Evolutionary conservation across 441 rosid genomes (phyloP), one percentile per base, ranked within the genome.

Genomic region (Populus hybrid): DNA sequence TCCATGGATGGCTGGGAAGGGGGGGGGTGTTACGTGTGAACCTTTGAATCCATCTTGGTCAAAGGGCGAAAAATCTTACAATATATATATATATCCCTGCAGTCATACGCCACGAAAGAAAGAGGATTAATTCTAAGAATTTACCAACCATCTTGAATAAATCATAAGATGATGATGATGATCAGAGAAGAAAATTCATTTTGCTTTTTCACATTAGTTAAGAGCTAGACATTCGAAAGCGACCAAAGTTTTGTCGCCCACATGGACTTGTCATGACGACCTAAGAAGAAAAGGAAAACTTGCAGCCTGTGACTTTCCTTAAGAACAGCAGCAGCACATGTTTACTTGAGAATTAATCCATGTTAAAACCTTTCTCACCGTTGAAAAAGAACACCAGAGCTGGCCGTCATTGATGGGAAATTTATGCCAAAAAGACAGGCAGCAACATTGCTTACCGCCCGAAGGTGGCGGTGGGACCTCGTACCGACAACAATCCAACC

Each of bases 131-230:
- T 38, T 9, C 12, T 9, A 38, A 38, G 12, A 38, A 38, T 38
- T 38, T 2, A 38, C 45, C 45, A 9, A 38, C 0, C 45, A 9
- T 9, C 45, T 38, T 38, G 45, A 38, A 38, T 38, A 38, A 38
- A 38, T 38, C 45, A 38, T 38, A 9, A 38, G 12, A 38, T 38
- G 12, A 38, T 38, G n/a, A n/a, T n/a, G n/a, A n/a, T n/a, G n/a
- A n/a, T n/a, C 0, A 38, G 45, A 9, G 45, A 38, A 38, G 45
- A 38, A 38, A 9, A 38, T 9, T 38, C 45, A 38, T 9, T 38
- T 38, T 42, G 35, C 28, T 73, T 59, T 64, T 7, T 74, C 70
- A 38, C 36, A 74, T 74, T 66, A 45, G 77, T 75, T 75, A 75
- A 9, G 50, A 28, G 26, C 5, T 12, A 29, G 24, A 74, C 77